Base-by-base conservation (phyloP, 805 yeast species). In the Pichia pseudocactophila region DNA sequence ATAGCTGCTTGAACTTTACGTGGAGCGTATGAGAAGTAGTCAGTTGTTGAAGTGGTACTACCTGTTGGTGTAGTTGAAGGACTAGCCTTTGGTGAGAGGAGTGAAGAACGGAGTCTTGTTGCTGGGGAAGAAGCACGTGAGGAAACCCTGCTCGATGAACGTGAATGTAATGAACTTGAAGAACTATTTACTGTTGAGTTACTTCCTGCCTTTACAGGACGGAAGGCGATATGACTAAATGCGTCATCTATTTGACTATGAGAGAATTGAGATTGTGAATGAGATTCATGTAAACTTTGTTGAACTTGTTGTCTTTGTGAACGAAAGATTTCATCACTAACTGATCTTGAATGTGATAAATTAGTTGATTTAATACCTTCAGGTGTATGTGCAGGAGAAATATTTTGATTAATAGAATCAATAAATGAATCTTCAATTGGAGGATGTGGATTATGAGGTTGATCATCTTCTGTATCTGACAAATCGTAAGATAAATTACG, bases 401-500 rank as follows among this genome's bases (percentile, higher is more conserved):
- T 5, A 39, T 42, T n/a, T 22, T 4, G 12, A 12, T 22, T 30
- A 15, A 36, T 15, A 10, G 25, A 28, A 16, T 43, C 30, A 26
- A 37, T 39, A 17, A 18, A 26, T 30, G 43, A 43, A 10, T 28
- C 28, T 20, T 43, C 42, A 18, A 30, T 10, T 30, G 42, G 36
- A 18, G 34, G n/a, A 13, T 31, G 22, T 17, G 36, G 34, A 13
- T 7, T 16, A 7, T 30, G 22, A 13, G 28, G 28, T 16, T 30
- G 22, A 18, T 30, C 37, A 11, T 18, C 40, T 4, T 46, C 45
- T 30, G 49, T 45, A 7, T 39, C 46, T 30, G 45, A 53, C 27
- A 47, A 53, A 45, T 50, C 53, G 64, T 72, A 30, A 64, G 72
- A 54, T 60, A 61, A 63, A 46, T 76, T 73, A 58, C 87, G 70